Percentiles rank a stretch among this genome's conserved stretches.
These are phyloP conservation scores for Trichosanthes cucumerina DNA, from an alignment of 306 rosid species.

Conservation along the genomic window DNA sequence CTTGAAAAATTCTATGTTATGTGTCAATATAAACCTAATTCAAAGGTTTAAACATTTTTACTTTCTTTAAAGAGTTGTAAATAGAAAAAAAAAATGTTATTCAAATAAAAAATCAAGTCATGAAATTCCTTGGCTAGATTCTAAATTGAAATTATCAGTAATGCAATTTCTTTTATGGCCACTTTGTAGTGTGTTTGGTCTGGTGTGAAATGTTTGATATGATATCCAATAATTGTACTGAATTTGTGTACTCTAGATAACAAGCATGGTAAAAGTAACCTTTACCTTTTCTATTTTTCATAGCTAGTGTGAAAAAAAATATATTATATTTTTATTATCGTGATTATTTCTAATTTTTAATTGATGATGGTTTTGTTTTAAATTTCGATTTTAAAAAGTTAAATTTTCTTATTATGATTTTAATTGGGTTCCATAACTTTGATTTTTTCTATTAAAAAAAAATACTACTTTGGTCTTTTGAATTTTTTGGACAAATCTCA, in stretches of 20 bases:
- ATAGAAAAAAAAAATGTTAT: no score
- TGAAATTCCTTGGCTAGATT: neutral
- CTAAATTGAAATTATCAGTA: neutral
- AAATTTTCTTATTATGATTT: no score
- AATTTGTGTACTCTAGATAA: neutral
- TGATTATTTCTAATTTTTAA: neutral
- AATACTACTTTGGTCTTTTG: no score
- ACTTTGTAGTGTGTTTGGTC: neutral
- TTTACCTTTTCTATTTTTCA: neutral
- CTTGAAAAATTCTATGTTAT: no score
- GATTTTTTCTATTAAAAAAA: no score
- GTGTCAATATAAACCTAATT: neutral
- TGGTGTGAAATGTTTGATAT: neutral
- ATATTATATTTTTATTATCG: no score
- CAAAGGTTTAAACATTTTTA: no score
- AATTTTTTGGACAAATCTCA: no score
- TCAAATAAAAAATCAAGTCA: no score
- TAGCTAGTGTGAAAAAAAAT: neutral
- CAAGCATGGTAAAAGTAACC: neutral
- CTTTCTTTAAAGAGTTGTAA: no score
- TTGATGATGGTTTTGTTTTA: neutral
- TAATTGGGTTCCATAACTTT: no score
- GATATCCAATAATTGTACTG: neutral
- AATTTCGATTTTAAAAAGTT: no score
- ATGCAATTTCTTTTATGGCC: neutral